Base-by-base conservation (phyloP, 805 yeast species). In the Ogataea naganishii region DNA sequence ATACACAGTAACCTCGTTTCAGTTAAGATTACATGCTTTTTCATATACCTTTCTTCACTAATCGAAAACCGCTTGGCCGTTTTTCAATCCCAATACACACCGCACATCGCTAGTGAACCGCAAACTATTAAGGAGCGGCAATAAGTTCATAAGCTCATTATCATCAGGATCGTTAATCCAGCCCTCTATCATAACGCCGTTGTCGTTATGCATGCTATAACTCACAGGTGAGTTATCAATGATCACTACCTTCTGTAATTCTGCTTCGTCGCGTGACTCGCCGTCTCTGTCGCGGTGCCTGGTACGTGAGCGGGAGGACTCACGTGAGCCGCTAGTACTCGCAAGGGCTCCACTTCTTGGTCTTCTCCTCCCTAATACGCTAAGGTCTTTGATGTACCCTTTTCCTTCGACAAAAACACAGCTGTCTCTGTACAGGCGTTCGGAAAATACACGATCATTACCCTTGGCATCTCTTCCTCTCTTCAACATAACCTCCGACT, bases 111-210 rank as follows among this genome's bases (percentile, higher is more conserved):
- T 75, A 17, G 89, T 75, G 38, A 74, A 71, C 34, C 95, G 66
- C 45, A 92, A 56, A 17, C 89, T 78, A 44, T 76, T 71, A 24
- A 85, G 58, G 47, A 92, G 58, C 2, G 98, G 97, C 24, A 92
- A 53, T 30, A 92, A 57, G 44, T 85, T 77, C 54, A 92, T 60
- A 35, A 92, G 60, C 46, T 85, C 95, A 14, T 77, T 63, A 49
- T 92, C 98, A 21, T 79, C 72, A n/a, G 94, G 95, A 55, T 92
- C 98, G 48, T 82, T 84, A 38, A 92, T 85, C 98, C 98, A 92
- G 26, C 98, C 97, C 56, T 88, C 96, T 6, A 92, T 85, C 60
- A 80, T 76, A 14, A 92, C 79, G 2, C 95, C 98, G 47, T 92
- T 92, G 41, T 78, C 78, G 35, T 76, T 83, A 52, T 89, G 88